Evolutionary conservation across 805 yeast species (phyloP), one percentile per base, ranked within the genome.

Genomic region (Zygosaccharomyces rouxii): DNA sequence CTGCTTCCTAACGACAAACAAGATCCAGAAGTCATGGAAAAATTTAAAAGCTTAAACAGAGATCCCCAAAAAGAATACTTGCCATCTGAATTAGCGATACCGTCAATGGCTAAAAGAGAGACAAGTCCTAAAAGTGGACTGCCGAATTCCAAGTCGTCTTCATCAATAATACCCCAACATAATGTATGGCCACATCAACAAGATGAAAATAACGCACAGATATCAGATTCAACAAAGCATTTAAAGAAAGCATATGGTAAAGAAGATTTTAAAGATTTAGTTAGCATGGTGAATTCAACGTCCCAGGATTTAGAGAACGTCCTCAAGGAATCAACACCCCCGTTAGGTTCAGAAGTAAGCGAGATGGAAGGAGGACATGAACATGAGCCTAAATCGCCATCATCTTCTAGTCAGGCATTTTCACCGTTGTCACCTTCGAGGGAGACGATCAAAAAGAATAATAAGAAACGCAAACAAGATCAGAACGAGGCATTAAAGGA

Each of bases 1-100:
- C 74, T 76, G 30, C 75, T 77, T 30, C 58, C 61, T 7, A 53
- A 53, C 25, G 55, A 52, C 18, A 58, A 57, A 21, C 69, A 64
- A 39, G 56, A 63, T 39, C 53, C 58, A 3, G 49, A 44, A 37
- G 57, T 65, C 4, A 31, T 66, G 29, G 44, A 46, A 13, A 63
- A 60, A 40, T 67, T 67, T 44, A 53, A 60, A 49, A 49, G 53
- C 18, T 45, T 66, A 26, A 50, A 52, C 3, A 28, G 60, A 14
- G 58, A 64, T 39, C 69, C 70, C 4, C 28, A 44, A 1, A 54
- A 46, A 14, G 62, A 58, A 3, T 65, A 62, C 43, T 44, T 67
- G 19, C 68, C 69, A 1, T 56, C 56, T 19, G 57, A 55, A 18
- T 39, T 64, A 5, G 68, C 64, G 4, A 52, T 62, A 10, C 63